phyloP scores from a whole-genome alignment of 1,284 basidiomycete species.

The Calocybe gambosa region DNA sequence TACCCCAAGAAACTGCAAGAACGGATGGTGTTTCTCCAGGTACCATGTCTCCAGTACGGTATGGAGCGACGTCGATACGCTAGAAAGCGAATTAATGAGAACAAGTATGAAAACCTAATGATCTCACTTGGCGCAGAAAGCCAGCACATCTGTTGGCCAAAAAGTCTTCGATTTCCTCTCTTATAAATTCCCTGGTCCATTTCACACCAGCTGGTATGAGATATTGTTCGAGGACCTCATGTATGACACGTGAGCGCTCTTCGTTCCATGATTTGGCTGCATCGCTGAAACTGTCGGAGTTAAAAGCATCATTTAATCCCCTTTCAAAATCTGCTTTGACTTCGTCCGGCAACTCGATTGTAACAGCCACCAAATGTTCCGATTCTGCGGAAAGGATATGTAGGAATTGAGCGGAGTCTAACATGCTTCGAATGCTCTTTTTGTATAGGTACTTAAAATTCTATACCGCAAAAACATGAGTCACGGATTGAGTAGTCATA shows the following conservation, averaged over 20 bases:
- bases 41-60: conserved; percentile 53
- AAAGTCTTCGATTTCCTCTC: conserved; percentile 87
- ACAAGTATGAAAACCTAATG: conserved; percentile 3
- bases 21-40: conserved; percentile 78
- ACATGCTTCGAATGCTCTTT: conserved; percentile 76
- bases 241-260: conserved; percentile 74
- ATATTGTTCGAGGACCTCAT: conserved; percentile 74
- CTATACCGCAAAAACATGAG: conserved; percentile 33
- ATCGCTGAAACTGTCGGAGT: conserved; percentile 83
- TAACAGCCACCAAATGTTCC: conserved; percentile 79
- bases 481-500: conserved; percentile 14
- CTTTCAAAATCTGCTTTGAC: conserved; percentile 64
- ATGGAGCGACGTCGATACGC: conserved; percentile 76
- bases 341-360: conserved; percentile 64
- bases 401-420: conserved; percentile 77
- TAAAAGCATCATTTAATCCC: conserved; percentile 75
- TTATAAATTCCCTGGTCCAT: conserved; percentile 87
- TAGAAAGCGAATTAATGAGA: conserved; percentile 25
- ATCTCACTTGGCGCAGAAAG: conserved; percentile 65
- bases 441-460: conserved; percentile 92
- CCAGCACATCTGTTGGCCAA: conserved; percentile 65
- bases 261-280: conserved; percentile 91
- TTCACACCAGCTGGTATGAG: conserved; percentile 78
- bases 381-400: conserved; percentile 90
- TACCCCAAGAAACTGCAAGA: conserved; percentile 91